Evolutionary conservation across 1,284 basidiomycete species (phyloP), one percentile per base, ranked within the genome.

Genomic region (Trametes hirsuta): DNA sequence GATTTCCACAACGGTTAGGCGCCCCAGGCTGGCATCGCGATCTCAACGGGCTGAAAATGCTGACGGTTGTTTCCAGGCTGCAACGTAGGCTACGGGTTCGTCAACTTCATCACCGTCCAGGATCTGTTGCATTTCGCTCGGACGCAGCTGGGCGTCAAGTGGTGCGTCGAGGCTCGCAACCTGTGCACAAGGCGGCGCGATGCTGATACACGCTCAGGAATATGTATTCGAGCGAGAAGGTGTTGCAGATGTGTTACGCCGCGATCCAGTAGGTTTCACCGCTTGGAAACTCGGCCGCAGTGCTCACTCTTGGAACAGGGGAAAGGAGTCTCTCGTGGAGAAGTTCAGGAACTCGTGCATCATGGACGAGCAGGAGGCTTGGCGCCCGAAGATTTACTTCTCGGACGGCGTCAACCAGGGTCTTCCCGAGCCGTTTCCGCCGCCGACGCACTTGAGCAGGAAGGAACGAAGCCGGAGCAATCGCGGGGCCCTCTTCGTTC

Each of bases 71-170:
- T 59, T 35, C 41, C 36, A 90, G 88, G 88, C 9, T 93, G 90
- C 71, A 94, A 94, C 70, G 91, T 94, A 69, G 91, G 93, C 61
- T 94, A 93, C 71, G 90, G 90, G 22, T 93, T 93, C 64, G 91
- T 94, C 62, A 95, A 94, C 74, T 95, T 95, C 67, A 91, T 93
- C 65, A 79, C 79, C 3, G 87, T 93, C 21, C 76, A 88, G 63
- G 91, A 92, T 70, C 80, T 95, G 46, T 75, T 93, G 64, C 75
- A 73, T 39, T 95, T 95, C 71, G 90, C 90, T 11, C 85, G 84
- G 69, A 77, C 80, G 46, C 85, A 84, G 65, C 77, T 94, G 47
- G 91, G 90, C 2, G 82, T 87, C 62, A 93, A 89, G 73, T 94
- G 91, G 93, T 86, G 61, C 66, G 75, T 63, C 24, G 51, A 54